Conservation (phyloP, 192 early-diverging fungal species). For the Backusella morwellensis region DNA sequence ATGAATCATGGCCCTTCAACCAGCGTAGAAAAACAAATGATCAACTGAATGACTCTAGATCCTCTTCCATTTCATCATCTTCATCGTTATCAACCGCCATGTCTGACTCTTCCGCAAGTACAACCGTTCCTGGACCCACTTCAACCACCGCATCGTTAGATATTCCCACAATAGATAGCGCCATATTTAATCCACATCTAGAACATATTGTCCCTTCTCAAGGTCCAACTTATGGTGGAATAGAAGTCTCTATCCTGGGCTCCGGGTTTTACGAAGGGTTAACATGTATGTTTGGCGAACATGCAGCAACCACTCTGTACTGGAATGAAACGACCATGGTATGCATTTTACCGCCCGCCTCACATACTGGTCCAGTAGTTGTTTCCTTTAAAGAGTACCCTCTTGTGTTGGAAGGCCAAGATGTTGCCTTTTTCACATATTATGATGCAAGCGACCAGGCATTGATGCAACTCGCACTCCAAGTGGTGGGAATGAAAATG, state of each 20-base stretch:
- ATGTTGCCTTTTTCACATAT: conserved; percentile 32
- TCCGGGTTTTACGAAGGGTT: conserved; percentile 76
- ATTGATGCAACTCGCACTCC: conserved; percentile 84
- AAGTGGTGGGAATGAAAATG: conserved; percentile 82
- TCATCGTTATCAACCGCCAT: background rate
- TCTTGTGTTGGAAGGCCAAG: conserved; percentile 19
- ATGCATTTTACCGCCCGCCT: conserved; percentile 77
- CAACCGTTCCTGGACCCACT: background rate
- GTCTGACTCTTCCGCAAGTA: background rate
- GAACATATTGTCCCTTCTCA: conserved; percentile 74
- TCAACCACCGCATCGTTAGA: background rate
- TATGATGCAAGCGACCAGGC: conserved; percentile 71
- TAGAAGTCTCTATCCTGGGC: conserved; percentile 82
- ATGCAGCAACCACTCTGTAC: conserved; percentile 70
- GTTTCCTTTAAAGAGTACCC: conserved; percentile 49
- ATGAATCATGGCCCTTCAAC: conserved; percentile 35
- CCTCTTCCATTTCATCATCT: background rate
- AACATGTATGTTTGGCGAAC: conserved; percentile 68
- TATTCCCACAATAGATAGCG: background rate
- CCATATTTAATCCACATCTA: conserved; percentile 37
- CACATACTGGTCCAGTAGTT: conserved; percentile 67
- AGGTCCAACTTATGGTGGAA: conserved; percentile 82
- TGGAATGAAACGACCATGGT: conserved; percentile 78
- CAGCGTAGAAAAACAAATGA: conserved; percentile 27
- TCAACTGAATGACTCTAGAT: background rate